Base-by-base conservation (phyloP, 129 eudicot genomes). In the Silybum marianum region DNA sequence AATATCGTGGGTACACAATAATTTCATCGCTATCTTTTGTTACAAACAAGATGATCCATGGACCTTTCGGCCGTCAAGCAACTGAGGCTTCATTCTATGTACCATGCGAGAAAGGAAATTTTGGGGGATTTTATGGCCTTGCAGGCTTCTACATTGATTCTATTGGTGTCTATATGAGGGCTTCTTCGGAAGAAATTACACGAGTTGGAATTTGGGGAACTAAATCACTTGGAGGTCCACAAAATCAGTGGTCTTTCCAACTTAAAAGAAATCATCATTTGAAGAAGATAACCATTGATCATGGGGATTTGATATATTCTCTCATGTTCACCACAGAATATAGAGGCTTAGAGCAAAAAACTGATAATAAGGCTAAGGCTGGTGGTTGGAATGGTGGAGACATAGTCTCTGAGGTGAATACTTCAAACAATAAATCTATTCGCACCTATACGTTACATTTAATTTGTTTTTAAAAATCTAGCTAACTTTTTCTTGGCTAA, bases 21-120 rank as follows among this genome's bases (percentile, higher is more conserved):
- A 26, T 70, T 70, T 12, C 74, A 70, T 70, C 74, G 12, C 34
- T 70, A 6, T 25, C 74, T 28, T 70, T 70, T 12, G 21, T 25
- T 13, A 70, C 74, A 3, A 38, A 70, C 9, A 26, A 70, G 21
- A 70, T 12, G 22, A 38, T 12, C 21, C 39, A 25, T 70, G 74
- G 74, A 70, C 74, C 74, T 70, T 70, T 70, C 28, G 74, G 74
- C n/a, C n/a, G n/a, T 70, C 32, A 12, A 12, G 74, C 44, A 26
- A 26, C 34, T 3, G 19, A 38, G 0, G 24, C 74, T 26, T 7
- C 21, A 12, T 70, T 70, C 12, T 70, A 44, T 1, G 7, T 70
- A 9, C 74, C 42, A 7, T 32, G 34, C 0, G 39, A 16, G 6
- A 70, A 70, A 11, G 74, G 74, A 16, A 25, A 26, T 2, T 70